These are phyloP conservation scores for Ilyonectria robusta DNA, from an alignment of 2,329 filamentous ascomycete species.

Conservation along the genomic window DNA sequence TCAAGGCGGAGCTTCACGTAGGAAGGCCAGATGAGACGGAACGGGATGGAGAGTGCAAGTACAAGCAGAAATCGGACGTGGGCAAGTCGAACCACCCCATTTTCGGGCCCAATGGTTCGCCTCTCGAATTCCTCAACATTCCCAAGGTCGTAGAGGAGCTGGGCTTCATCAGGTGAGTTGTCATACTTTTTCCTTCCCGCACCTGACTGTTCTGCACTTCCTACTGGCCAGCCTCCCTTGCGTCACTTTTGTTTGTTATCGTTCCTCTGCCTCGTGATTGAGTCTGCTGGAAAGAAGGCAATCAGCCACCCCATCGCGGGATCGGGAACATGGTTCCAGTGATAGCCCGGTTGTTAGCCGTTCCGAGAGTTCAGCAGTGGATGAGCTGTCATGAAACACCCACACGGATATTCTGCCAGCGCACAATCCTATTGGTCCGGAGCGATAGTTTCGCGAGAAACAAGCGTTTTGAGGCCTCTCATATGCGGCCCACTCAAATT, in stretches of 20 bases:
- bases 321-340: slow-evolving; percentile 18
- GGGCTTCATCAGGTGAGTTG: slow-evolving; percentile 79
- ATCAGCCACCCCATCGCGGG: not conserved
- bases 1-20: slow-evolving; percentile 86
- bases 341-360: slow-evolving; percentile 11
- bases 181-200: slow-evolving; percentile 14
- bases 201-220: not conserved
- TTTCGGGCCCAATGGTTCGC: slow-evolving; percentile 67
- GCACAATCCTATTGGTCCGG: slow-evolving; percentile 12
- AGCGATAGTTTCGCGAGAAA: slow-evolving; percentile 2
- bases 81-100: slow-evolving; percentile 73
- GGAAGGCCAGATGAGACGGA: slow-evolving; percentile 67
- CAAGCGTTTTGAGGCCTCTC: not conserved
- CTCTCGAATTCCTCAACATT: slow-evolving; percentile 71
- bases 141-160: slow-evolving; percentile 76
- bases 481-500: slow-evolving; percentile 5
- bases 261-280: not conserved
- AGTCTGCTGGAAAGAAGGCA: too few relatives aligned
- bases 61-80: slow-evolving; percentile 71
- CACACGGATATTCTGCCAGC: not conserved
- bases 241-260: not conserved
- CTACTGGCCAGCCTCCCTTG: not conserved
- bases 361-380: slow-evolving; percentile 20
- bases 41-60: slow-evolving; percentile 64
- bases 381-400: slow-evolving; percentile 21